A percentile compares a stretch with the other conserved stretches of the same genome.
Conservation (phyloP, 1,139 yeast genomes). For the Taphrina wiesneri region DNA sequence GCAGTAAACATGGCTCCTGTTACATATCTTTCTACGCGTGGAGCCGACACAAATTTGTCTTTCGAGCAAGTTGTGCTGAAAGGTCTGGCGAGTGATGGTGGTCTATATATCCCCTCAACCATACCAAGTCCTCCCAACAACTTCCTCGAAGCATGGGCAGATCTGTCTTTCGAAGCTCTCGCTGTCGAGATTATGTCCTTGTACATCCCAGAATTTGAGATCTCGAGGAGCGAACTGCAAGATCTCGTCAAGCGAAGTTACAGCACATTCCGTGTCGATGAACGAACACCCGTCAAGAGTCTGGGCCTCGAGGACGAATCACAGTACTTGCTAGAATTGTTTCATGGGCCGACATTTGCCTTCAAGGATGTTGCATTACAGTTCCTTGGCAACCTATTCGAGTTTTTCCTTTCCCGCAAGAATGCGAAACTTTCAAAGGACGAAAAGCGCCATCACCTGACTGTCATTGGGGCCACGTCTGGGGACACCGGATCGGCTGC, state of each 20-base stretch:
- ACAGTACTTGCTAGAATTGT: conserved; percentile 79
- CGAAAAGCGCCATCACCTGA: conserved; percentile 69
- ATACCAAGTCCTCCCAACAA: conserved; percentile 69
- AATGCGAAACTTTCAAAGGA: conserved; percentile 61
- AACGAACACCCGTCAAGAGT: conserved; percentile 77
- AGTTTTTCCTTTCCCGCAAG: conserved; percentile 77
- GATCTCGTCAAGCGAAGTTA: conserved; percentile 68
- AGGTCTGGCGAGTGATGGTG: conserved; percentile 96
- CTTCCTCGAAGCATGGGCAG: conserved; percentile 67
- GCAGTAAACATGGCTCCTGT: conserved; percentile 1
- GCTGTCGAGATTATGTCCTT: conserved; percentile 84
- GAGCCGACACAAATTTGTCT: conserved; percentile 34
- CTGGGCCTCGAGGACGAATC: conserved; percentile 56
- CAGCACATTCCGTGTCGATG: conserved; percentile 80
- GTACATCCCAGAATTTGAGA: conserved; percentile 69
- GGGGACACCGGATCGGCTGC: conserved; percentile 99
- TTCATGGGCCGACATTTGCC: conserved; percentile 99
- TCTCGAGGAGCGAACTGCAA: conserved; percentile 67
- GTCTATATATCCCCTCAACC: conserved; percentile 80
- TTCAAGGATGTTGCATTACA: conserved; percentile 98
- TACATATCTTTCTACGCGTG: conserved; percentile 35
- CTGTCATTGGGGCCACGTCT: conserved; percentile 98
- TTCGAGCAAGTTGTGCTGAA: conserved; percentile 52
- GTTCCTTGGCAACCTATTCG: conserved; percentile 94
- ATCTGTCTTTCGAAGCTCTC: conserved; percentile 74